Evolutionary conservation across 2,329 filamentous ascomycete species (phyloP).

Genomic region (Colletotrichum karsti): DNA sequence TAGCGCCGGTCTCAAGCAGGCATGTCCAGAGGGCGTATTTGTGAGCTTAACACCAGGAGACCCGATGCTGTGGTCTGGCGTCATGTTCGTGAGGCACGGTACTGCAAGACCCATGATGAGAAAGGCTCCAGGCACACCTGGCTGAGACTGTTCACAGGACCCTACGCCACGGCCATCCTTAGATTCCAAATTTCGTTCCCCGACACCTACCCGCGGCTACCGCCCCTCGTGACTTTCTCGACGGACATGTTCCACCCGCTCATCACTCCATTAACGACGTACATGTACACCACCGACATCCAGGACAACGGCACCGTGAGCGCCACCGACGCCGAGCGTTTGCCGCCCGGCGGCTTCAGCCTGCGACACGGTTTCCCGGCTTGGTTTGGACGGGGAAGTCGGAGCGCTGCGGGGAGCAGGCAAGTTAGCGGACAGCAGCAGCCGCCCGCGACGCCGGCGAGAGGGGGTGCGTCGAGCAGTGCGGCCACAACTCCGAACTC

Average conservation of each 20-base stretch:
- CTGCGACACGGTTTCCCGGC: slow-evolving; percentile 88
- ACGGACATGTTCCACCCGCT: slow-evolving; percentile 97
- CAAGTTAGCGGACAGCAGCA: slow-evolving; percentile 51
- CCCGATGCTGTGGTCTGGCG: slow-evolving; percentile 85
- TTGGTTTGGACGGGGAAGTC: slow-evolving; percentile 78
- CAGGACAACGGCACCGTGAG: slow-evolving; percentile 81
- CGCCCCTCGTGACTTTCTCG: slow-evolving; percentile 86
- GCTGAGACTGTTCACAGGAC: slow-evolving; percentile 64
- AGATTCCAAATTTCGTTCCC: slow-evolving; percentile 93
- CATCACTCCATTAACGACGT: slow-evolving; percentile 91
- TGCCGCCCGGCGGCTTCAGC: slow-evolving; percentile 91
- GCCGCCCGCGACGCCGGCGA: slow-evolving; percentile 35
- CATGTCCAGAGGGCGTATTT: slow-evolving; percentile 87
- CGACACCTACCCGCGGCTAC: slow-evolving; percentile 77
- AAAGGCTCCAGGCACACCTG: not conserved
- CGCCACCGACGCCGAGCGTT: slow-evolving; percentile 81
- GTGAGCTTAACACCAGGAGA: slow-evolving; percentile 85
- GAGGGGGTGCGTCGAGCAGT: slow-evolving; percentile 29
- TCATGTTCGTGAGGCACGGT: slow-evolving; percentile 92
- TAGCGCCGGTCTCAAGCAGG: slow-evolving; percentile 83
- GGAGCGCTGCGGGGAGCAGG: slow-evolving; percentile 46
- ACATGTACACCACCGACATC: slow-evolving; percentile 86
- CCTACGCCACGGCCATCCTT: slow-evolving; percentile 86
- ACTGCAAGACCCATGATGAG: slow-evolving; percentile 30
- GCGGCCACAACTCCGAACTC: slow-evolving; percentile 40